A percentile compares a stretch with the other conserved stretches of the same genome.
phyloP scores from a whole-genome alignment of 306 rosid species.

The Fragaria vesca region DNA sequence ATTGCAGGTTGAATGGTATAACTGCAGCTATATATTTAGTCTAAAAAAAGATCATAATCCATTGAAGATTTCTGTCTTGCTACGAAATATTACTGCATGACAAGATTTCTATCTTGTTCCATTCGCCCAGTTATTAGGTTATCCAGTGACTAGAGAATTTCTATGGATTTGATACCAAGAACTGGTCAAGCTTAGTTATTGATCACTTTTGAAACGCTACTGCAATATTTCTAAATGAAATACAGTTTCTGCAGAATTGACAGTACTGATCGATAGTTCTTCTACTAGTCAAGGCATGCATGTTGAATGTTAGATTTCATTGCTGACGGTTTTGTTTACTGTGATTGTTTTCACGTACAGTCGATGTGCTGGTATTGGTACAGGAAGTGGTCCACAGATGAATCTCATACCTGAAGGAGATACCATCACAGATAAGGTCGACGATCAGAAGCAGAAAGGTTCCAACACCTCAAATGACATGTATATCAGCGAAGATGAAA shows the following conservation, averaged over 20 bases:
- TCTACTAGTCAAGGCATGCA: background rate
- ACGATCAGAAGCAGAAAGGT: background rate
- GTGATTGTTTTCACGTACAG: background rate
- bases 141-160: too few relatives aligned
- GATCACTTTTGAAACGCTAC: background rate
- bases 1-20: background rate
- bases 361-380: background rate
- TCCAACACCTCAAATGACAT: background rate
- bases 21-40: background rate
- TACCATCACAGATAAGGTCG: background rate
- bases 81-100: background rate
- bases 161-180: background rate
- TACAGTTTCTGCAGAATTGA: background rate
- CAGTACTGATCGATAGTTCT: too few relatives aligned
- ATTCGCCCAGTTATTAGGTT: too few relatives aligned
- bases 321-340: background rate
- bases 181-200: background rate
- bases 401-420: background rate
- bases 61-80: background rate
- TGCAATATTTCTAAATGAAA: background rate
- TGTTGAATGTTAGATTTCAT: background rate
- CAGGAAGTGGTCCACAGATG: background rate
- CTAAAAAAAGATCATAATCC: background rate
- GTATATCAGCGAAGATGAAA: background rate
- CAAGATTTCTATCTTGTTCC: too few relatives aligned